A percentile compares a stretch with the other conserved stretches of the same genome.
These are phyloP conservation scores for Pichia sp. DNA, from an alignment of 1,139 yeast species.

Conservation along the genomic window DNA sequence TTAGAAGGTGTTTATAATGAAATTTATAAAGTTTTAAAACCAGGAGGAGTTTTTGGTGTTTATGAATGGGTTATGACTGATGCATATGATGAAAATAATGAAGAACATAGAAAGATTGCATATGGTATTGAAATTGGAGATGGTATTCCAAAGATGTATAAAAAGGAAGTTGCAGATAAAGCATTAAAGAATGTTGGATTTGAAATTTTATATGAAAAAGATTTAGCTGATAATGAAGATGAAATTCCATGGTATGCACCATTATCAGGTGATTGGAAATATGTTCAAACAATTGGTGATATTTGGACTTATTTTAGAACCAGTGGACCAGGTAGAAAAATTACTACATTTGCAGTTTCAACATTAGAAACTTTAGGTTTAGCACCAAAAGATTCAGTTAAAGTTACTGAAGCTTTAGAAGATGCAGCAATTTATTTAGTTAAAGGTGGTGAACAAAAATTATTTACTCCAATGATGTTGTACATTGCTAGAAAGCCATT, in stretches of 20 bases:
- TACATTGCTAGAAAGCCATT: constrained; percentile 77
- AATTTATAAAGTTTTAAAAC: constrained; percentile 91
- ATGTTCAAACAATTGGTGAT: constrained; percentile 75
- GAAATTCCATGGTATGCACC: constrained; percentile 98
- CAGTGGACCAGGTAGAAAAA: constrained; percentile 73
- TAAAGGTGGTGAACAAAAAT: constrained; percentile 81
- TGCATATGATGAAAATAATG: constrained; percentile 76
- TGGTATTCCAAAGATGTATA: constrained; percentile 97
- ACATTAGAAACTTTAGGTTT: constrained; percentile 75
- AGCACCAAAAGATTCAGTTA: constrained; percentile 90
- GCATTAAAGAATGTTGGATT: constrained; percentile 89
- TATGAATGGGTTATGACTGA: constrained; percentile 99
- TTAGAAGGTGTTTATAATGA: constrained; percentile 94
- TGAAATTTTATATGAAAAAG: constrained; percentile 66
- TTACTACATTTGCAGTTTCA: constrained; percentile 79
- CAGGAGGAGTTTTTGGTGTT: constrained; percentile 96
- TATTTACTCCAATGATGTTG: constrained; percentile 96
- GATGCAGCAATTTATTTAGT: constrained; percentile 96
- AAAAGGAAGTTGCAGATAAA: constrained; percentile 73
- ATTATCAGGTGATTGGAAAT: constrained; percentile 86
- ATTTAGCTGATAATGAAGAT: constrained; percentile 78
- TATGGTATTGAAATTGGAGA: constrained; percentile 98
- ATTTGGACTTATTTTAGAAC: constrained; percentile 85
- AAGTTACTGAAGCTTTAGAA: constrained; percentile 89
- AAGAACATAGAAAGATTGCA: constrained; percentile 89